Percentiles rank a stretch among this genome's conserved stretches.
These are phyloP conservation scores for Solanum pinnatisectum DNA, from an alignment of 257 asterid species.

Conservation along the genomic window DNA sequence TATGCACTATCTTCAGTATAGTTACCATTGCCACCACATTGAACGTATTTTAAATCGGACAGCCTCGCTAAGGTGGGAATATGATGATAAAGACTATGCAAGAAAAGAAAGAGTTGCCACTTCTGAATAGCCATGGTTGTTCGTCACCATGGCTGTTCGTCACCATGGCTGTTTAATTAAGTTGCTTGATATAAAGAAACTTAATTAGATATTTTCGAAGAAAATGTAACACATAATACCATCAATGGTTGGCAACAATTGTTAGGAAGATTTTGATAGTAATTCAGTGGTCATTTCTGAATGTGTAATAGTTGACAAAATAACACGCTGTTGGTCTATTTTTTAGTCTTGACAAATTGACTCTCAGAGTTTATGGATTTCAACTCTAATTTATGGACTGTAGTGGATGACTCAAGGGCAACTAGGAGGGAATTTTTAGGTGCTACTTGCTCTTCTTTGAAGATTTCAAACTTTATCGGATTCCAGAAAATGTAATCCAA, in stretches of 20 bases:
- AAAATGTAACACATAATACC: background rate
- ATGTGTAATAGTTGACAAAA: background rate
- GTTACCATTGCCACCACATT: background rate
- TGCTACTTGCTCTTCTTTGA: background rate
- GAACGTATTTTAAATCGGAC: background rate
- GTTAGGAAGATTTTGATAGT: background rate
- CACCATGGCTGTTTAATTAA: too few species aligned
- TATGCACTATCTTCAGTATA: background rate
- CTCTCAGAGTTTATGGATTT: background rate
- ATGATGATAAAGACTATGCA: background rate
- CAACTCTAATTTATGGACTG: background rate
- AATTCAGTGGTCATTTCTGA: background rate
- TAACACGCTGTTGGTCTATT: background rate
- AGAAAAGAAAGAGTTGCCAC: background rate
- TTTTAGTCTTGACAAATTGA: background rate
- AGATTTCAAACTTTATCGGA: background rate
- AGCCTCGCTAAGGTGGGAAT: background rate
- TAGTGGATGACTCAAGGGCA: background rate
- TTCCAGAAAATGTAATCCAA: background rate
- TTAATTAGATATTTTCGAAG: background rate
- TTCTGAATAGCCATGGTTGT: background rate
- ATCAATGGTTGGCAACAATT: background rate
- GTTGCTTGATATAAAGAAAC: background rate
- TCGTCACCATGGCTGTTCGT: background rate
- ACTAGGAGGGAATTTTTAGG: background rate